These are phyloP conservation scores for Phylloporus sp. DNA, from an alignment of 768 basidiomycete species.

Conservation along the genomic window DNA sequence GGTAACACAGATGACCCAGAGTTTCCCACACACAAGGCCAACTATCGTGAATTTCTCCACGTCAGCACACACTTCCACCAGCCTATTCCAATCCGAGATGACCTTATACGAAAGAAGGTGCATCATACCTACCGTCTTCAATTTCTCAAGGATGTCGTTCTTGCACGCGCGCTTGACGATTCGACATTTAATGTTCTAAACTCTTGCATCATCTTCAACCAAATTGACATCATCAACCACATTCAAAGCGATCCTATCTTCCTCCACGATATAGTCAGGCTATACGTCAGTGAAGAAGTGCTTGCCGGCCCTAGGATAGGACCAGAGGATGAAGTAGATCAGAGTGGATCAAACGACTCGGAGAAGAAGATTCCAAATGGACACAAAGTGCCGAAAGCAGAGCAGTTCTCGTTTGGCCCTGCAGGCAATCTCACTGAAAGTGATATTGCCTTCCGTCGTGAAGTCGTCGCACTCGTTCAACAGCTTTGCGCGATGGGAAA, in stretches of 20 bases:
- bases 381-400: slow-evolving; percentile 19
- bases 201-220: slow-evolving; percentile 97
- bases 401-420: slow-evolving; percentile 52
- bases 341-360: slow-evolving; percentile 25
- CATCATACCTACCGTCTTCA: slow-evolving; percentile 97
- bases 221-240: slow-evolving; percentile 94
- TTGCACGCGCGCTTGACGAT: slow-evolving; percentile 92
- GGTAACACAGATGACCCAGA: slow-evolving; percentile 82
- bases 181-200: slow-evolving; percentile 96
- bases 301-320: slow-evolving; percentile 38
- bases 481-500: slow-evolving; percentile 95
- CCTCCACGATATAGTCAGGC: slow-evolving; percentile 69
- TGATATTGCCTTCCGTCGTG: slow-evolving; percentile 57
- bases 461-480: slow-evolving; percentile 85
- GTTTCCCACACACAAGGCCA: slow-evolving; percentile 93
- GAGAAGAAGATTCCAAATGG: slow-evolving; percentile 36
- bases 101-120: slow-evolving; percentile 76
- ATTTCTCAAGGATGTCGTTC: slow-evolving; percentile 97
- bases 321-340: slow-evolving; percentile 29
- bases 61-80: slow-evolving; percentile 83
- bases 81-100: slow-evolving; percentile 80
- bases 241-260: slow-evolving; percentile 76
- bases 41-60: slow-evolving; percentile 90
- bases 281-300: slow-evolving; percentile 74
- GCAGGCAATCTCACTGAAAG: slow-evolving; percentile 52